Evolutionary conservation across 768 basidiomycete genomes (phyloP), one percentile per base, ranked within the genome.

Genomic region (Russula sp.): DNA sequence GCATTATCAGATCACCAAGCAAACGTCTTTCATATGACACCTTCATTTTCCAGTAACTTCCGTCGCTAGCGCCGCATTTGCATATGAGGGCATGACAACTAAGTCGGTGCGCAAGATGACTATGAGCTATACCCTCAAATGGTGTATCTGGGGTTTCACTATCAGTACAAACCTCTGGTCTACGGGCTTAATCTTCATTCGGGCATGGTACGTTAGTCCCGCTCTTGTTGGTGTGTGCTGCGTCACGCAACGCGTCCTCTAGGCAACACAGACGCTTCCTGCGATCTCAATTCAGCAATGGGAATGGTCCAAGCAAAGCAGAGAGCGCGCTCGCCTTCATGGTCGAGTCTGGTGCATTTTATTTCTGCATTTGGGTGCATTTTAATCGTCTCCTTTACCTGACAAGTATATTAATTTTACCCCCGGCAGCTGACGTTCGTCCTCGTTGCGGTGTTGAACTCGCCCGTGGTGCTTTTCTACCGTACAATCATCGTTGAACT

Each of bases 81-180:
- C n/a, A 37, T 49, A 35, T 45, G 1, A 18, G 11, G 22, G 45
- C 34, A 0, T 6, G 13, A 20, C 5, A 27, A 22, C 22, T 13
- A 7, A 48, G 2, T 37, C 34, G 14, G 7, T 42, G 50, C 50
- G 20, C 22, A 16, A 37, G 3, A 27, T 16, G 22, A 20, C 0
- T 9, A 10, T 54, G 11, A 53, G 48, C 50, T 18, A 1, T 14
- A 18, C 37, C 42, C 14, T 59, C 20, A 34, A 18, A 3, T 48
- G 44, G 57, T 7, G 16, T 9, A 35, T 40, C 37, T 59, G 52
- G 52, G 52, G 45, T 11, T 9, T 49, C 22, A 48, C 51, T 8
- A 18, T 59, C 13, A 16, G 42, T 27, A 64, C 57, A 10, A 64
- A 64, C n/a, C 6, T 64, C 52, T 64, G 63, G 63, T 52, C 58